Evolutionary conservation across 768 basidiomycete genomes (phyloP).

Genomic region (Fomitopsis pulvina): DNA sequence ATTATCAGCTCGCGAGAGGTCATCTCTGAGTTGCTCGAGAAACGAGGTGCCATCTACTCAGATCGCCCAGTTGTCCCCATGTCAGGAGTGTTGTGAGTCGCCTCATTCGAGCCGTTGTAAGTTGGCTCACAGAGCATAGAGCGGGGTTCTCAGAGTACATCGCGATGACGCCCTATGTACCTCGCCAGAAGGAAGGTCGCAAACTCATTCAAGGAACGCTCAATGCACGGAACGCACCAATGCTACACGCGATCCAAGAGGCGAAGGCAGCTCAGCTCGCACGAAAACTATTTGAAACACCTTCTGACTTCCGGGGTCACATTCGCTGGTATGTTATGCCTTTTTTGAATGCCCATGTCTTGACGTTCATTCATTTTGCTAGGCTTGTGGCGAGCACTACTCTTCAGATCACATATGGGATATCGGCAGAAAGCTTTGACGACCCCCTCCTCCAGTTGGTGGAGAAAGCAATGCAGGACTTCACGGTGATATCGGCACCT

Average conservation of each 20-base stretch:
- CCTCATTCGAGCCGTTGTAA: not conserved
- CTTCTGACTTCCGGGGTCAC: slow-evolving; percentile 6
- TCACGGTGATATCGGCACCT: not conserved
- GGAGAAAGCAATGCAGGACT: slow-evolving; percentile 2
- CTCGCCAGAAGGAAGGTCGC: slow-evolving; percentile 13
- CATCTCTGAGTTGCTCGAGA: slow-evolving; percentile 16
- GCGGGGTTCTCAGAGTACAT: not conserved
- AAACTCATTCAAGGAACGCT: slow-evolving; percentile 6
- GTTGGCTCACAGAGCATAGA: not conserved
- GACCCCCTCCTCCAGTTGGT: slow-evolving; percentile 1
- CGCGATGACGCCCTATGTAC: slow-evolving; percentile 9
- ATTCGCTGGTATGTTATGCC: slow-evolving; percentile 8
- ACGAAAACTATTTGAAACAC: slow-evolving; percentile 5
- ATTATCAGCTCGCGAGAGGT: slow-evolving; percentile 8
- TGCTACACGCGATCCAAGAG: not conserved
- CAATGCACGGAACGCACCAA: not conserved
- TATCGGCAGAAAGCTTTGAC: slow-evolving; percentile 7
- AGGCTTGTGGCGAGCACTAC: slow-evolving; percentile 3
- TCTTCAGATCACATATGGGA: slow-evolving; percentile 22
- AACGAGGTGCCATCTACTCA: slow-evolving; percentile 15
- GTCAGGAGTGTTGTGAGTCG: slow-evolving; percentile 59
- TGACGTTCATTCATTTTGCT: not conserved
- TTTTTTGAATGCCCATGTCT: slow-evolving; percentile 4
- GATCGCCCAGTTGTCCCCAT: slow-evolving; percentile 40
- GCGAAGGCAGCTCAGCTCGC: not conserved